These are phyloP conservation scores for Cercospora sp. DNA, from an alignment of 2,329 filamentous ascomycete species.

Conservation along the genomic window DNA sequence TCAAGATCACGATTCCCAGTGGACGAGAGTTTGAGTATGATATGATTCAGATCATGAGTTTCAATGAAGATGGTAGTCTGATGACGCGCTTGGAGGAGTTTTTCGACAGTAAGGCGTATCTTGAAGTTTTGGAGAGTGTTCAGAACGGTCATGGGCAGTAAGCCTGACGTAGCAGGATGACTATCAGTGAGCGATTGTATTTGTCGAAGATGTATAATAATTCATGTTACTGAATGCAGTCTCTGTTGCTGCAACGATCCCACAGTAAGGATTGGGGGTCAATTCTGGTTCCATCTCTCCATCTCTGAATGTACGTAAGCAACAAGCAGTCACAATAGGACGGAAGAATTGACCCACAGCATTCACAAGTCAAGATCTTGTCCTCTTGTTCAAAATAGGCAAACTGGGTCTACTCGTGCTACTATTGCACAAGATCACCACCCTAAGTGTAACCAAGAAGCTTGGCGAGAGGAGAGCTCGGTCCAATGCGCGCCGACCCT, in stretches of 20 bases:
- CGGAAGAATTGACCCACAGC: background rate
- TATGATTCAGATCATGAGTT: slow-evolving; percentile 5
- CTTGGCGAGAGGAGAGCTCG: slow-evolving; percentile 16
- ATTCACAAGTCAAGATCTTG: background rate
- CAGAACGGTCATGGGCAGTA: background rate
- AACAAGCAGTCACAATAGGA: background rate
- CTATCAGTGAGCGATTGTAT: background rate
- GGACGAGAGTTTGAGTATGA: slow-evolving; percentile 1
- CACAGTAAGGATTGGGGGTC: background rate
- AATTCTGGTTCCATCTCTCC: background rate
- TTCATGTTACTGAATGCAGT: too few species aligned
- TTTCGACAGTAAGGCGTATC: slow-evolving; percentile 8
- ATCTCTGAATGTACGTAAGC: background rate
- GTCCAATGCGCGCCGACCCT: slow-evolving; percentile 1
- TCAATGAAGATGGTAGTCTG: background rate
- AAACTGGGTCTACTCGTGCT: background rate
- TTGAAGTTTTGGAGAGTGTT: background rate
- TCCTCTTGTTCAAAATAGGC: background rate
- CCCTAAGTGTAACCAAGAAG: background rate
- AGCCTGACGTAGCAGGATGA: background rate
- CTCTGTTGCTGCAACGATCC: too few species aligned
- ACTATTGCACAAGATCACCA: slow-evolving; percentile 1
- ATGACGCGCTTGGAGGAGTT: slow-evolving; percentile 7
- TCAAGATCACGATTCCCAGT: background rate
- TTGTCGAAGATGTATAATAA: too few species aligned